Percentiles rank a stretch among this genome's conserved stretches.
Evolutionary conservation across 208 protist genomes (phyloP).

Genomic region (Crithidia fasciculata): DNA sequence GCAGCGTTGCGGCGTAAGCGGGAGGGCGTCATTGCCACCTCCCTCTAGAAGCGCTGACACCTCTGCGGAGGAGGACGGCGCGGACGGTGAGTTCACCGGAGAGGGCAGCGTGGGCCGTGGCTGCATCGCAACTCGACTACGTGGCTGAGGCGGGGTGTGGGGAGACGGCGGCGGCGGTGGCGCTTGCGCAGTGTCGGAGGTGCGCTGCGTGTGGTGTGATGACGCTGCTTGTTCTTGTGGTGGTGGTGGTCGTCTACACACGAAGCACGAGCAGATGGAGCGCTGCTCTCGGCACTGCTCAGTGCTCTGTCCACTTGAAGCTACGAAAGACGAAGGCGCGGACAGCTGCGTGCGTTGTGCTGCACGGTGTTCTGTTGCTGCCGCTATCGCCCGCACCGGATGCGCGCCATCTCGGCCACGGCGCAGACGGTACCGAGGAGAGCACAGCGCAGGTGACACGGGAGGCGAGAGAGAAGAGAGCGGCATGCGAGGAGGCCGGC

Average conservation of each 20-base stretch:
- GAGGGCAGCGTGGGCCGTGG: background rate
- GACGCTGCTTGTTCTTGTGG: background rate
- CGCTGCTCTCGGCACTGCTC: background rate
- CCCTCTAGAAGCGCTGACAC: background rate
- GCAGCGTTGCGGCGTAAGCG: background rate
- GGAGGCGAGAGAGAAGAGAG: background rate
- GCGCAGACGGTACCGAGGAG: conserved; percentile 16
- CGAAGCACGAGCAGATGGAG: conserved; percentile 28
- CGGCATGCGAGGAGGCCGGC: too few relatives aligned
- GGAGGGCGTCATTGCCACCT: background rate
- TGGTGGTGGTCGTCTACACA: conserved; percentile 12
- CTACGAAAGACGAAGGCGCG: too few relatives aligned
- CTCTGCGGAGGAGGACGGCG: background rate
- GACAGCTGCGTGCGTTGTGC: background rate
- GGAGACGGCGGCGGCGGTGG: background rate
- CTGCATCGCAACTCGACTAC: background rate
- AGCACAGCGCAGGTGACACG: conserved; percentile 6
- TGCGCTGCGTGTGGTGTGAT: background rate
- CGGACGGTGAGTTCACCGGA: conserved; percentile 2
- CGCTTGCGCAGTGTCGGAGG: background rate
- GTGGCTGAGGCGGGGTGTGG: background rate
- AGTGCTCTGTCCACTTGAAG: background rate
- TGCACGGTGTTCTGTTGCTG: background rate
- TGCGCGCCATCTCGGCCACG: conserved; percentile 3
- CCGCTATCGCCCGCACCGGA: background rate